Evolutionary conservation across 805 yeast species (phyloP).

Genomic region (Komagataella populi): DNA sequence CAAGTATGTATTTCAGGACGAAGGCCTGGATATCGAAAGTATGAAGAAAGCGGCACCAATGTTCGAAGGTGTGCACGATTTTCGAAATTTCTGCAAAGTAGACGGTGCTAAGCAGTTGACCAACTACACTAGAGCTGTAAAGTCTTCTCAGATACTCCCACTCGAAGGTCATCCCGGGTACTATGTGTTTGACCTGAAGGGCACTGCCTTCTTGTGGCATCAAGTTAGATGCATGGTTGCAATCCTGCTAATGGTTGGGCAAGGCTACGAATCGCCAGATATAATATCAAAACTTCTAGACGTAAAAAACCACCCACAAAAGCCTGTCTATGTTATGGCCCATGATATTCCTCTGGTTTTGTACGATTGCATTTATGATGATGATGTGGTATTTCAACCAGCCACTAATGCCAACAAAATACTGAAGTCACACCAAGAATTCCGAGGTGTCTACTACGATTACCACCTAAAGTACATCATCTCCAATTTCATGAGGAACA

Average conservation of each 20-base stretch:
- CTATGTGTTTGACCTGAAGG: constrained; percentile 64
- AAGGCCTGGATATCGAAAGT: constrained; percentile 40
- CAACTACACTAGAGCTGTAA: constrained; percentile 56
- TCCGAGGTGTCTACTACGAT: constrained; percentile 41
- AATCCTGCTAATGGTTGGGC: constrained; percentile 67
- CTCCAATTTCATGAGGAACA: constrained; percentile 31
- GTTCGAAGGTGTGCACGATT: constrained; percentile 72
- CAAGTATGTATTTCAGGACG: constrained; percentile 58
- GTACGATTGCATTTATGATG: constrained; percentile 68
- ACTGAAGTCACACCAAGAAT: constrained; percentile 25
- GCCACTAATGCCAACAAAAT: constrained; percentile 22
- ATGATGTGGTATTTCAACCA: constrained; percentile 48
- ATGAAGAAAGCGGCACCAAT: constrained; percentile 59
- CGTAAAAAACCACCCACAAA: constrained; percentile 36
- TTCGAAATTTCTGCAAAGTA: constrained; percentile 85
- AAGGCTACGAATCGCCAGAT: constrained; percentile 47
- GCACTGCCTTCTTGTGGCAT: constrained; percentile 93
- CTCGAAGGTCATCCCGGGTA: constrained; percentile 19
- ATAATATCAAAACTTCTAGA: constrained; percentile 50
- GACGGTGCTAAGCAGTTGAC: constrained; percentile 91
- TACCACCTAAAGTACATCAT: constrained; percentile 43
- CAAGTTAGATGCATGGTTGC: constrained; percentile 97
- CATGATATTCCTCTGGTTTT: constrained; percentile 77
- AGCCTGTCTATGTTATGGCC: constrained; percentile 83
- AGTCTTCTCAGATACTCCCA: constrained; percentile 16